Evolutionary conservation across 2,329 filamentous ascomycete species (phyloP).

Genomic region (Blumeria hordei): DNA sequence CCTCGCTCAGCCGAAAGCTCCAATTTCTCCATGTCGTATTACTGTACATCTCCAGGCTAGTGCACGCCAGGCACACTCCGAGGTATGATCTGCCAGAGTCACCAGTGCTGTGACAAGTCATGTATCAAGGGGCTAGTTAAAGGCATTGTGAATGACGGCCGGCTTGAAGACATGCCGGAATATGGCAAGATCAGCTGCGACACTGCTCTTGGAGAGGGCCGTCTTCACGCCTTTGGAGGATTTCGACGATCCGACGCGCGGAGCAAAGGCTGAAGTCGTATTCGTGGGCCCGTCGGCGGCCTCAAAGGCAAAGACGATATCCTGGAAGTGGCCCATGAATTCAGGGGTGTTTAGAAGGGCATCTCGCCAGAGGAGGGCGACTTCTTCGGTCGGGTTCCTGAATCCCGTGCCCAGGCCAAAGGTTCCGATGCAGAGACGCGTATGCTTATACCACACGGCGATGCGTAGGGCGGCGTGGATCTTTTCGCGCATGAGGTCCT

Average conservation of each 20-base stretch:
- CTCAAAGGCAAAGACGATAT: conserved; percentile 41
- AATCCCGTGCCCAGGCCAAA: conserved; percentile 40
- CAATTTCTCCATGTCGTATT: too few relatives aligned
- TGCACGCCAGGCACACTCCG: too few relatives aligned
- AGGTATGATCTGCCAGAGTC: too few relatives aligned
- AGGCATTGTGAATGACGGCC: conserved; percentile 16
- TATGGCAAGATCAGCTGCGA: conserved; percentile 23
- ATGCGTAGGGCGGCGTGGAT: conserved; percentile 47
- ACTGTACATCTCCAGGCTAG: too few relatives aligned
- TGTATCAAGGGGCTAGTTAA: conserved; percentile 3
- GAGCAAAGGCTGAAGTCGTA: conserved; percentile 4
- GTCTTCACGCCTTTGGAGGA: conserved; percentile 5
- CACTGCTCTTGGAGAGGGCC: conserved; percentile 15
- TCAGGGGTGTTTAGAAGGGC: conserved; percentile 37
- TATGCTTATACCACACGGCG: conserved; percentile 33
- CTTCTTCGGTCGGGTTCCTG: conserved; percentile 38
- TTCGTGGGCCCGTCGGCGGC: conserved; percentile 25
- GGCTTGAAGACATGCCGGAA: conserved; percentile 28
- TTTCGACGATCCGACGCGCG: conserved; percentile 5
- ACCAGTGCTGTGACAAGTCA: too few relatives aligned
- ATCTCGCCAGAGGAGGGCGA: conserved; percentile 42
- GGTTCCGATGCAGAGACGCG: conserved; percentile 34
- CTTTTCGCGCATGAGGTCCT: conserved; percentile 47
- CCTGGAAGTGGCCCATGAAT: conserved; percentile 33
- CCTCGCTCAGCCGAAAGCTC: too few relatives aligned